Base-by-base conservation (phyloP, 2,329 filamentous ascomycete genomes). In the Tolypocladium album region DNA sequence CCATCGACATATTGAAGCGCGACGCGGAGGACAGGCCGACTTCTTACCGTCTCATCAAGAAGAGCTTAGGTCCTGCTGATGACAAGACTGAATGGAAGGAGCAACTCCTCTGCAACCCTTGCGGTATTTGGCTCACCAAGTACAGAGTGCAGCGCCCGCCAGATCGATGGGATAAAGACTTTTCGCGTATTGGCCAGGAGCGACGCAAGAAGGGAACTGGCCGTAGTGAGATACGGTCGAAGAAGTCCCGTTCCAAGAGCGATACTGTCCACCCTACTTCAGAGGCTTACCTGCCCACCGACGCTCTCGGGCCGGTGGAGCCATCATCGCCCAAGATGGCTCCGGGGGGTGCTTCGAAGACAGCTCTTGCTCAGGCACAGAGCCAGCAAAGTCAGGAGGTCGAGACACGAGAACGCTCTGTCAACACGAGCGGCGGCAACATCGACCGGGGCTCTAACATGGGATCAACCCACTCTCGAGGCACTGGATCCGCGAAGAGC, bases 61-160 rank as follows among this genome's bases (percentile, higher is more conserved):
- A 94, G 72, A 82, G 82, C 13, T 72, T 92, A 8, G 82, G 75
- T 1, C 69, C 78, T 1, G 76, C 79, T 4, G 85, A 88, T 56
- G 86, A 89, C 70, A 88, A 86, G 70, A 80, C 82, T 47, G 69
- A 74, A 4, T 97, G 89, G 79, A 82, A 82, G 53, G 84, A 90
- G 66, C 82, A 90, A 60, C 81, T 89, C 36, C 82, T 97, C 43
- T 99, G 94, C 79, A 99, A 99, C 71, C 92, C 93, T 61, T 99
- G 94, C 71, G 94, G 94, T 22, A 86, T 99, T 50, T 99, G 92
- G 91, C 87, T 99, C 66, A 86, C 87, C 62, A 97, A 97, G 69
- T 91, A 88, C 73, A 91, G 89, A 69, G 82, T 78, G 31, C 94
- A 96, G 78, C 87, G 94, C 11, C 94, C 94, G 2, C 79, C 85